These are phyloP conservation scores for Zymoseptoria tritici DNA, from an alignment of 2,329 filamentous ascomycete species.

Conservation along the genomic window DNA sequence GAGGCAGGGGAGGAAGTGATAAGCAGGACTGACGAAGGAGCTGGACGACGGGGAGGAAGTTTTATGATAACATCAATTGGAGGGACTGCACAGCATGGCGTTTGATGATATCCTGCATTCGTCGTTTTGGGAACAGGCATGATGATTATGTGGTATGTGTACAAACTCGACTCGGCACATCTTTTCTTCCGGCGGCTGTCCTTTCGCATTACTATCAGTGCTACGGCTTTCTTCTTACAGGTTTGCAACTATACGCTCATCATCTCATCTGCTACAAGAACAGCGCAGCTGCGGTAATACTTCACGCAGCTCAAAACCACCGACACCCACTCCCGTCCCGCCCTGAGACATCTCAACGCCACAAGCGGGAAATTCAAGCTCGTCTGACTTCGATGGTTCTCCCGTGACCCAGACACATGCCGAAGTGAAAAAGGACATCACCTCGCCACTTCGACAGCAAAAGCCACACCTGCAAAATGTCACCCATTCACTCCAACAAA, in stretches of 20 bases:
- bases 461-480: neutral
- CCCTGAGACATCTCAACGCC: neutral
- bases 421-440: neutral
- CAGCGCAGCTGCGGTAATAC: no score
- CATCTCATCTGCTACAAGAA: no score
- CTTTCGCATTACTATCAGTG: neutral
- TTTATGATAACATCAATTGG: neutral
- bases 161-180: neutral
- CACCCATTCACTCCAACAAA: neutral
- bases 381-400: neutral
- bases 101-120: neutral
- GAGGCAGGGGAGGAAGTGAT: conserved; percentile 17
- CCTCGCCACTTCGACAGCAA: neutral
- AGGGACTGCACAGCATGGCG: neutral
- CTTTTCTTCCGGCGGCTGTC: neutral
- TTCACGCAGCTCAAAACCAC: no score
- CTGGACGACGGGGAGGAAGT: neutral
- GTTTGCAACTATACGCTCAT: no score
- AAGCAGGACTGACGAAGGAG: conserved; percentile 3
- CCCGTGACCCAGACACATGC: neutral
- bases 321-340: neutral
- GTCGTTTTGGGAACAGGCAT: neutral
- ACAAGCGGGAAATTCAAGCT: neutral
- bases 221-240: neutral
- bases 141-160: neutral